Evolutionary conservation across 495 filamentous ascomycete species (phyloP).

Genomic region (Patellaria atrata): DNA sequence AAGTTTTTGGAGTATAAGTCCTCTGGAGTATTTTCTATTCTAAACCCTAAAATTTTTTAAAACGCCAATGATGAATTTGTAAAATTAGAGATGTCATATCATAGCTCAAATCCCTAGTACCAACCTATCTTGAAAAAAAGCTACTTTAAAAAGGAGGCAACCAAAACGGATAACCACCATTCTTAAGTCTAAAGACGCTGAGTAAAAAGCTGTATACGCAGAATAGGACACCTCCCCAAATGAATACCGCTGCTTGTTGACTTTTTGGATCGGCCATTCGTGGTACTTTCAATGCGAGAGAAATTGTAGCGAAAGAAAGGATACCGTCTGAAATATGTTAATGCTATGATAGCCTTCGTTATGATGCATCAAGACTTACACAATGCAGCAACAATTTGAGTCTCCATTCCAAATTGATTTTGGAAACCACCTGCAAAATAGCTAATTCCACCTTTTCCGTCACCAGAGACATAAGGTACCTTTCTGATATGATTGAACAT

Average conservation of each 20-base stretch:
- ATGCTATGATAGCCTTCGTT: constrained; percentile 2
- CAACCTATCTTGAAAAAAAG: background rate
- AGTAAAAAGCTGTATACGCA: constrained; percentile 86
- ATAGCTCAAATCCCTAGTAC: no score
- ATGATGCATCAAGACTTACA: constrained; percentile 47
- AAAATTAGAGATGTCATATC: no score
- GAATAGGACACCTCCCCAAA: constrained; percentile 68
- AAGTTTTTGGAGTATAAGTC: no score
- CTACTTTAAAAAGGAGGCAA: constrained; percentile 77
- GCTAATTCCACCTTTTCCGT: constrained; percentile 71
- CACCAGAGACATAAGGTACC: constrained; percentile 83
- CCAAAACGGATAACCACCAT: constrained; percentile 86
- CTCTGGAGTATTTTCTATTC: no score
- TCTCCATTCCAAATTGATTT: constrained; percentile 90
- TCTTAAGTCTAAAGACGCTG: constrained; percentile 88
- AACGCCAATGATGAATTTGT: no score
- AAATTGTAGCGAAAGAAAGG: constrained; percentile 83
- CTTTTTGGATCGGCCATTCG: constrained; percentile 60
- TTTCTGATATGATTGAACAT: constrained; percentile 99
- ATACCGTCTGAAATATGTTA: constrained; percentile 52
- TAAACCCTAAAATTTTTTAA: no score
- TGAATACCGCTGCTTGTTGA: constrained; percentile 69
- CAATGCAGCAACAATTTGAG: constrained; percentile 86
- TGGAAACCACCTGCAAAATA: constrained; percentile 93
- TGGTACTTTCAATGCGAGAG: constrained; percentile 79